Base-by-base conservation (phyloP, 2,329 filamentous ascomycete genomes). In the Cladophialophora chaetospira region DNA sequence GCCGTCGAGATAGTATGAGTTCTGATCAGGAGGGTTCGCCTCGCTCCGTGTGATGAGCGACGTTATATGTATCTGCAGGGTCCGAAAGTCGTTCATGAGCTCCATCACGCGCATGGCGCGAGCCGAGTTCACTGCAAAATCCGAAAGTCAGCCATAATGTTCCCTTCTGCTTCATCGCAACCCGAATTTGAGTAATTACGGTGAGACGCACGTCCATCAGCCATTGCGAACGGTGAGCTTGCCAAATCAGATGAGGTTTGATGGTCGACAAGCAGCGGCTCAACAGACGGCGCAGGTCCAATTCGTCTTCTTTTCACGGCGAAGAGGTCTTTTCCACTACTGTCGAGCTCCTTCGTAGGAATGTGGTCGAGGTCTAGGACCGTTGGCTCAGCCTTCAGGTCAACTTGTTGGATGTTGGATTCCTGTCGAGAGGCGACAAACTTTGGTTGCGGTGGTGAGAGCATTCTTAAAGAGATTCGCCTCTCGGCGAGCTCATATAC, bases 1-100 rank as follows among this genome's bases (percentile, higher is more conserved):
- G 54, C 83, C 84, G 61, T 84, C 79, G 58, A 83, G 79, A 63
- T 82, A 77, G 68, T 79, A 79, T 61, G 64, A 64, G 28, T 85
- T 81, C 51, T 82, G 80, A 36, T 78, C 72, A 3, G 78, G 74
- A 26, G 79, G 75, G 17, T 75, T 75, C 25, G 77, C 74, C 57
- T 78, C 77, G 57, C 83, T 76, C 58, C 82, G 76, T 26, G 78
- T 60, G 35, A 67, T 57, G 23, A 64, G 57, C 17, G 63, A 63
- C 5, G 58, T 75, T 55, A 86, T 82, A 67, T 84, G 82, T 60
- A 80, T 70, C 62, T 85, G 80, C 3, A 86, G 72, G 54, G 81
- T 83, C 51, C 83, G 81, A 68, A 83, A 87, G 72, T 87, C 84
- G 61, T 79, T 79, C 74, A 87, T 83, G 67, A 87, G 79, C 70